Base-by-base conservation (phyloP, 179 eudicot species). In the Amaranthus tricolor region DNA sequence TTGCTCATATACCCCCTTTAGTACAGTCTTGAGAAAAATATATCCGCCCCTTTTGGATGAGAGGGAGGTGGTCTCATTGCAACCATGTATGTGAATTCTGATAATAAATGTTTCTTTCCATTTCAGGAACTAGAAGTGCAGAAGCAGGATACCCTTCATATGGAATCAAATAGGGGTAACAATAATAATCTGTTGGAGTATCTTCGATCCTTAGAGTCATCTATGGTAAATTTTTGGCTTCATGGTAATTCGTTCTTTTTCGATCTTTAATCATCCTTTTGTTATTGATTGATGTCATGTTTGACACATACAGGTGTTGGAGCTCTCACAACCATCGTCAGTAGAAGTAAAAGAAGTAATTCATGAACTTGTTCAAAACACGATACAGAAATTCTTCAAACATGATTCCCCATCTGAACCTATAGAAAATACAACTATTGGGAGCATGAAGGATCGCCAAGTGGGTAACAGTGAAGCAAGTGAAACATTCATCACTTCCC, bases 241-340 rank as follows among this genome's bases (percentile, higher is more conserved):
- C 31, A 10, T 73, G 40, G 58, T 57, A 50, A 10, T 62, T 48
- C 21, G 19, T 69, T 68, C 17, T 60, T 6, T 19, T 60, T 45
- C 40, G 21, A 43, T 72, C 69, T 43, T 57, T 54, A 4, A 48
- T 57, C 31, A 48, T 62, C 7, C 43, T 31, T 10, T 56, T 20
- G 61, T 44, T 15, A 68, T 53, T 70, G 48, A 62, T 13, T 75
- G 48, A 62, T 64, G 63, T 47, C 49, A 51, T 78, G 17, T 60
- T 56, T 60, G 72, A 60, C 69, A 51, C 50, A 9, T 59, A 54
- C 87, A 91, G 97, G 97, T 94, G 81, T 68, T 69, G 68, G 98
- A 92, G 77, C 82, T 94, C 61, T 94, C 97, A 69, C 87, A 84
- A 68, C 98, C 97, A 58, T 89, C 97, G 60, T 94, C 96, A 0